Evolutionary conservation across 202 grass and related monocot species (phyloP).

Genomic region (Panicum virgatum): DNA sequence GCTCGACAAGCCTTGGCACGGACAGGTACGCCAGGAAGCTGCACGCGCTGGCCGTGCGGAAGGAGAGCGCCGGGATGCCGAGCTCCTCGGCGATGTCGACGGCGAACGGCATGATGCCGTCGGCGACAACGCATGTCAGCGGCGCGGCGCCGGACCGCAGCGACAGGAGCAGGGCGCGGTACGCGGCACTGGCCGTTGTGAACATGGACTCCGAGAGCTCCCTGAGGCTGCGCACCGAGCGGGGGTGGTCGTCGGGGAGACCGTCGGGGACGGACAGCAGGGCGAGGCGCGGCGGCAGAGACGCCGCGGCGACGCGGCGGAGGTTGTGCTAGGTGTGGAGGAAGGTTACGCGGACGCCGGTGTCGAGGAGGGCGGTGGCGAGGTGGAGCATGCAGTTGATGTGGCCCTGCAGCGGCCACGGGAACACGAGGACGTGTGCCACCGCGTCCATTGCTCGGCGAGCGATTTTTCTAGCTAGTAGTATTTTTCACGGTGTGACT

Average conservation of each 20-base stretch:
- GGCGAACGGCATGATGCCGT: slow-evolving; percentile 39
- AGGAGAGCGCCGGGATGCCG: slow-evolving; percentile 51
- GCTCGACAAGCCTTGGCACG: slow-evolving; percentile 42
- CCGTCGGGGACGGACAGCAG: slow-evolving; percentile 58
- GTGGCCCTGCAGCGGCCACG: slow-evolving; percentile 45
- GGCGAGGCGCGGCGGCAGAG: slow-evolving; percentile 41
- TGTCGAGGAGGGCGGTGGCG: slow-evolving; percentile 22
- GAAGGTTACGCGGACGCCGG: slow-evolving; percentile 51
- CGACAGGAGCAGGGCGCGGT: slow-evolving; percentile 30
- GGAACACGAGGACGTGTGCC: slow-evolving; percentile 51
- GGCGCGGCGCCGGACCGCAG: neutral
- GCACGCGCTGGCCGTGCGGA: slow-evolving; percentile 53
- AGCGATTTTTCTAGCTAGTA: too few relatives aligned
- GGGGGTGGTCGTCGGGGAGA: slow-evolving; percentile 51
- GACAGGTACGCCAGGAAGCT: slow-evolving; percentile 41
- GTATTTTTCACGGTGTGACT: too few relatives aligned
- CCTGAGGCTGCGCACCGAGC: neutral
- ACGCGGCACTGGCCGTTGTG: neutral
- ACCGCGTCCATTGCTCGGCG: neutral
- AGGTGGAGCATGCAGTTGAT: slow-evolving; percentile 56
- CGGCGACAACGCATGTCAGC: neutral
- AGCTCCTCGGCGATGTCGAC: slow-evolving; percentile 54
- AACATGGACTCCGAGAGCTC: slow-evolving; percentile 29
- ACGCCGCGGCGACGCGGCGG: neutral
- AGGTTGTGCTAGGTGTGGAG: slow-evolving; percentile 55